Percentiles rank a stretch among this genome's conserved stretches.
Evolutionary conservation across 768 basidiomycete genomes (phyloP).

Genomic region (Boletus insuetus): DNA sequence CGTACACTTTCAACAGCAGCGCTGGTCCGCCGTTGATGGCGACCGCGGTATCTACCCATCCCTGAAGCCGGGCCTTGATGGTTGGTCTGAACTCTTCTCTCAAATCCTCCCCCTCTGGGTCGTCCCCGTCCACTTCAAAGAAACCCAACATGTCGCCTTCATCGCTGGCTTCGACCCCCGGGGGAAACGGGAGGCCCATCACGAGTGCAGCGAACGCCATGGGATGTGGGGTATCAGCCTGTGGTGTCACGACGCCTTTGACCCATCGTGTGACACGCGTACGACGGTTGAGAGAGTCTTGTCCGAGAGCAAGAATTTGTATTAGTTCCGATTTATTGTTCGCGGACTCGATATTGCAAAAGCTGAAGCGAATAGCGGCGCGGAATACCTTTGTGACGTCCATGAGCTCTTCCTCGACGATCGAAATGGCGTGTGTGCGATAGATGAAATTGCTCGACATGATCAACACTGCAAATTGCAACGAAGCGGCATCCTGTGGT

Average conservation of each 20-base stretch:
- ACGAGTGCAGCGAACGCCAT: constrained; percentile 67
- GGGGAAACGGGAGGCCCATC: constrained; percentile 49
- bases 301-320: constrained; percentile 44
- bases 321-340: constrained; percentile 39
- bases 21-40: constrained; percentile 38
- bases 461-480: constrained; percentile 45
- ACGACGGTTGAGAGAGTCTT: constrained; percentile 38
- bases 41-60: constrained; percentile 47
- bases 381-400: constrained; percentile 44
- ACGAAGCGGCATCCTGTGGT: constrained; percentile 47
- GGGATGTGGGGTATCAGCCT: constrained; percentile 39
- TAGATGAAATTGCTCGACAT: constrained; percentile 32
- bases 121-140: constrained; percentile 49
- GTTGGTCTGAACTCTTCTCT: constrained; percentile 59
- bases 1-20: constrained; percentile 41
- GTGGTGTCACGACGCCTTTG: constrained; percentile 43
- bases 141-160: constrained; percentile 48
- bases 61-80: constrained; percentile 54
- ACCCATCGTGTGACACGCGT: constrained; percentile 53
- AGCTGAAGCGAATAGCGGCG: constrained; percentile 42
- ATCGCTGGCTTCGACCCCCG: constrained; percentile 37
- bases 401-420: constrained; percentile 52
- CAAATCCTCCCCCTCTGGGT: constrained; percentile 58
- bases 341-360: constrained; percentile 46
- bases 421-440: constrained; percentile 35